Percentiles rank a stretch among this genome's conserved stretches.
Conservation (phyloP, 2,329 filamentous ascomycete genomes). For the Exophiala oligosperma region DNA sequence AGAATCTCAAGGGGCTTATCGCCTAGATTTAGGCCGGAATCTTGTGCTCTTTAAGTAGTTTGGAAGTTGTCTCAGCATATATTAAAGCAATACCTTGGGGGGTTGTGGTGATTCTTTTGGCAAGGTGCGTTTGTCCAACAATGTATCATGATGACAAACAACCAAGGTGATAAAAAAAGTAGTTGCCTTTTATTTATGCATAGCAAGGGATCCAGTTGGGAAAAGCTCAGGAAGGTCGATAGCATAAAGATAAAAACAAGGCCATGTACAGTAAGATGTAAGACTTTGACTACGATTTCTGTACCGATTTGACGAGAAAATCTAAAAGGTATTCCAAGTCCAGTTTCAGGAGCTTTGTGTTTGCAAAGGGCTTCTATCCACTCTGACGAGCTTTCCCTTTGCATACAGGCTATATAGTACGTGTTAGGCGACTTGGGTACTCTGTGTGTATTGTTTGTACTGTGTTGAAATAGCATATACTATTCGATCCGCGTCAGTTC, state of each 20-base stretch:
- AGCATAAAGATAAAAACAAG: background rate
- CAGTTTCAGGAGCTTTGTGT: no score
- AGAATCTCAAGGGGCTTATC: conserved; percentile 70
- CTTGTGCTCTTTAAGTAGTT: background rate
- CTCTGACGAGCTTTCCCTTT: no score
- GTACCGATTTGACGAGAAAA: background rate
- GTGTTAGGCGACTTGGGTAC: no score
- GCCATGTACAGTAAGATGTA: conserved; percentile 1
- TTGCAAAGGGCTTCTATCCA: no score
- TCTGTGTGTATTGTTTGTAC: no score
- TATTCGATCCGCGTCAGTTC: no score
- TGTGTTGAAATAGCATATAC: no score
- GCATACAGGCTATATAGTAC: no score
- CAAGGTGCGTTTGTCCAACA: no score
- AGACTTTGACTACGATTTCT: background rate
- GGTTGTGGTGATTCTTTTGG: background rate
- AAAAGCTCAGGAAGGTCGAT: background rate
- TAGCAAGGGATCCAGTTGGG: conserved; percentile 9
- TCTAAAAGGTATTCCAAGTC: background rate
- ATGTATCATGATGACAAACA: no score
- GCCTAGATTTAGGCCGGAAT: conserved; percentile 30
- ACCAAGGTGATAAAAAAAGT: conserved; percentile 4
- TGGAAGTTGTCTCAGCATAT: background rate
- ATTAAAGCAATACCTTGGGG: conserved; percentile 1
- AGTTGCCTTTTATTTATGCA: conserved; percentile 9